phyloP scores from a whole-genome alignment of 805 yeast species.

The Helenozyma rhizophorensis region DNA sequence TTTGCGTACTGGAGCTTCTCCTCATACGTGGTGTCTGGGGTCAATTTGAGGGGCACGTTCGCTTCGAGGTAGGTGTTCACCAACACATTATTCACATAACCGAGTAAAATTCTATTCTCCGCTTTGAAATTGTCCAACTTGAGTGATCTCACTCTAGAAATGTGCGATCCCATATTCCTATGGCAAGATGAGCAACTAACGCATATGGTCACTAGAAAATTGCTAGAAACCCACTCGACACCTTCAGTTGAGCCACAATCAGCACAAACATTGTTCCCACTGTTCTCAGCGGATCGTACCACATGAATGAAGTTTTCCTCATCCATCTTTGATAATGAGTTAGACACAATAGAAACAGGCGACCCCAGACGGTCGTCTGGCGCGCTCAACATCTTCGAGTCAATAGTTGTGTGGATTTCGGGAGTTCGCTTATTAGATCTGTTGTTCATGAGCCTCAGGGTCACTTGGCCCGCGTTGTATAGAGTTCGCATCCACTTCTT shows the following conservation, averaged over 20 bases:
- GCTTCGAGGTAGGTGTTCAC: constrained; percentile 64
- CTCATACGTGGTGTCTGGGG: constrained; percentile 33
- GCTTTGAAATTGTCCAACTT: constrained; percentile 65
- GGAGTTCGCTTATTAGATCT: constrained; percentile 9
- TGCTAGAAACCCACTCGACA: constrained; percentile 88
- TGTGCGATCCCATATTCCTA: constrained; percentile 76
- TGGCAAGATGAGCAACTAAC: constrained; percentile 87
- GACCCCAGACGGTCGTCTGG: constrained; percentile 18
- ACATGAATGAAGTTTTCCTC: constrained; percentile 29
- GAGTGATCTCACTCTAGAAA: constrained; percentile 73
- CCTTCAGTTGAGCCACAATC: constrained; percentile 66
- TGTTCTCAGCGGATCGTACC: constrained; percentile 38
- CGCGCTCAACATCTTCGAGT: too few species aligned
- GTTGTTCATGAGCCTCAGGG: constrained; percentile 8
- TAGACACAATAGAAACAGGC: constrained; percentile 31
- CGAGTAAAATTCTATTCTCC: constrained; percentile 56
- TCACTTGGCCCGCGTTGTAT: constrained; percentile 52
- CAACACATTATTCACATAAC: constrained; percentile 45
- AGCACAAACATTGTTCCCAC: constrained; percentile 64
- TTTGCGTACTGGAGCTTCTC: constrained; percentile 57
- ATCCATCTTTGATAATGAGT: constrained; percentile 12
- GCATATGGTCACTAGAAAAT: constrained; percentile 67
- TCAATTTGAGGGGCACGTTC: constrained; percentile 18
- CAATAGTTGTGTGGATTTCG: constrained; percentile 17
- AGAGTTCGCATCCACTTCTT: constrained; percentile 65